phyloP scores from a whole-genome alignment of 352 stramenopile species.

The Phytophthora quininea region DNA sequence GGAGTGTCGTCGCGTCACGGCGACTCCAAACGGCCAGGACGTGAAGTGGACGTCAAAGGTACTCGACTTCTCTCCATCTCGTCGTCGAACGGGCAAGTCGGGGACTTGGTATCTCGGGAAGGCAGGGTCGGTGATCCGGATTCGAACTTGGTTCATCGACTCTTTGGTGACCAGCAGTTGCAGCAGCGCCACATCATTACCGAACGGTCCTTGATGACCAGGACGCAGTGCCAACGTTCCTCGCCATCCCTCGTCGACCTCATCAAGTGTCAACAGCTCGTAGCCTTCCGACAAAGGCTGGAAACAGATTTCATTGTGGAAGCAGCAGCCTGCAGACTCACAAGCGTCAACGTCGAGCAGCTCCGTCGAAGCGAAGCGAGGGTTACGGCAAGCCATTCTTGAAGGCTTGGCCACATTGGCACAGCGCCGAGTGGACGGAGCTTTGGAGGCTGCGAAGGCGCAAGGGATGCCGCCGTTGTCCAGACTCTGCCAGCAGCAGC shows the following conservation, averaged over 20 bases:
- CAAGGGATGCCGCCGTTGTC: constrained; percentile 65
- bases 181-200: constrained; percentile 74
- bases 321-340: constrained; percentile 73
- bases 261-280: constrained; percentile 63
- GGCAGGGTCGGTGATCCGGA: constrained; percentile 84
- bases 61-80: neutral
- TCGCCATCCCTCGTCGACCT: constrained; percentile 57
- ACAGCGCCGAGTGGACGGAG: constrained; percentile 34
- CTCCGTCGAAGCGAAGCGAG: constrained; percentile 46
- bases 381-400: constrained; percentile 79
- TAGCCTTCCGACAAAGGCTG: constrained; percentile 76
- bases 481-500: constrained; percentile 82
- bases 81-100: constrained; percentile 24
- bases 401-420: constrained; percentile 39
- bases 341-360: constrained; percentile 48
- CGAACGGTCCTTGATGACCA: constrained; percentile 65
- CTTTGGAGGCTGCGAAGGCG: constrained; percentile 49
- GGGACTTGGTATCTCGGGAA: constrained; percentile 79
- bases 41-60: constrained; percentile 71
- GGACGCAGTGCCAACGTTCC: constrained; percentile 57
- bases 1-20: constrained; percentile 57
- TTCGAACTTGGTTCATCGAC: constrained; percentile 49
- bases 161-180: constrained; percentile 69
- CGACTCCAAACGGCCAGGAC: constrained; percentile 71
- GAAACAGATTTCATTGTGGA: constrained; percentile 65